Conservation (phyloP, 2,329 filamentous ascomycete genomes). For the Aspergillus fijiensis region DNA sequence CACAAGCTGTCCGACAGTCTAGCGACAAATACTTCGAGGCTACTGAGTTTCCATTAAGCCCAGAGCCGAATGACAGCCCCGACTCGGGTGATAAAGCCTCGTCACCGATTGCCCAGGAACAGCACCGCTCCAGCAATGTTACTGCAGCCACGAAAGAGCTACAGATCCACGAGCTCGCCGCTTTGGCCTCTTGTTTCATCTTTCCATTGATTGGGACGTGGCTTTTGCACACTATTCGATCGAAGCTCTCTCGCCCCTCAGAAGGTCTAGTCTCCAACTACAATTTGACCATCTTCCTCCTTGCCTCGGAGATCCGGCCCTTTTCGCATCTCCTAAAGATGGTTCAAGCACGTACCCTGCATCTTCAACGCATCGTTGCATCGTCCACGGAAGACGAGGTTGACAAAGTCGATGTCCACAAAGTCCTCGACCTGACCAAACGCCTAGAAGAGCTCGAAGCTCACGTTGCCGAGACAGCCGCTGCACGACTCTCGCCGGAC, state of each 20-base stretch:
- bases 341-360: conserved; percentile 73
- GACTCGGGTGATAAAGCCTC: conserved; percentile 6
- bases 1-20: conserved; percentile 59
- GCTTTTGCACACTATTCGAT: conserved; percentile 76
- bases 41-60: conserved; percentile 22
- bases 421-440: conserved; percentile 58
- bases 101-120: conserved; percentile 3
- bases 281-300: conserved; percentile 85
- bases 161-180: conserved; percentile 70
- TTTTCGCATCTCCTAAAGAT: conserved; percentile 78
- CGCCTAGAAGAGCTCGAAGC: conserved; percentile 71
- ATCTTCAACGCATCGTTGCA: conserved; percentile 71
- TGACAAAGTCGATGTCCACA: conserved; percentile 27
- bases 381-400: conserved; percentile 33
- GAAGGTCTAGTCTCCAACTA: conserved; percentile 89
- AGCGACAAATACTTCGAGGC: conserved; percentile 32
- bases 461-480: conserved; percentile 46
- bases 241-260: conserved; percentile 76
- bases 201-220: conserved; percentile 79
- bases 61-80: conserved; percentile 29
- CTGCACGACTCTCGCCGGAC: conserved; percentile 22
- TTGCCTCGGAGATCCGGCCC: conserved; percentile 82
- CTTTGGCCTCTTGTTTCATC: conserved; percentile 74
- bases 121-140: conserved; percentile 10
- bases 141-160: conserved; percentile 60